Conservation (phyloP, 2,329 filamentous ascomycete species). For the Thermothelomyces thermophilus region DNA sequence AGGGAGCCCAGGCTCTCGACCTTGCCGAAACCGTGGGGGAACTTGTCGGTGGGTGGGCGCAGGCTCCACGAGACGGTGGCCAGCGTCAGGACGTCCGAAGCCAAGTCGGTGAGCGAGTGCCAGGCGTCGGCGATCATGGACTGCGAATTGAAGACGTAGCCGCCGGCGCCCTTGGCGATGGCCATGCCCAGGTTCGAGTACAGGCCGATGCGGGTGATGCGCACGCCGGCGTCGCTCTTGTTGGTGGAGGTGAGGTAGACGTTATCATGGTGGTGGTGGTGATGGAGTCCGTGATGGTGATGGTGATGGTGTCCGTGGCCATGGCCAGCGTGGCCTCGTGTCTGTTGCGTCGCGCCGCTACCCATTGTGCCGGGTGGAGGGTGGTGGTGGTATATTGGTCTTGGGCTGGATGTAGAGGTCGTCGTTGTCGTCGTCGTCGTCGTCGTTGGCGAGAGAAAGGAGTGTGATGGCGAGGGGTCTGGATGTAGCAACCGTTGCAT, state of each 20-base stretch:
- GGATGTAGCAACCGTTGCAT: constrained; percentile 20
- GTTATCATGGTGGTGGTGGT: constrained; percentile 80
- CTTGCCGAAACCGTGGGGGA: constrained; percentile 91
- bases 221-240: constrained; percentile 86
- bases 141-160: constrained; percentile 92
- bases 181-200: constrained; percentile 93
- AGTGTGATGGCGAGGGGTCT: constrained; percentile 1
- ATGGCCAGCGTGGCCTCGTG: constrained; percentile 42
- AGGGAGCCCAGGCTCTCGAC: constrained; percentile 93
- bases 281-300: constrained; percentile 62
- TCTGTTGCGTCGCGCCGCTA: constrained; percentile 42
- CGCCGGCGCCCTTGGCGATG: constrained; percentile 83
- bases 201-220: constrained; percentile 84
- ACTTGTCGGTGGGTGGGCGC: constrained; percentile 72
- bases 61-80: constrained; percentile 92
- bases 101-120: constrained; percentile 90
- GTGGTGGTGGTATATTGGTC: constrained; percentile 27
- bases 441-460: neutral
- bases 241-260: constrained; percentile 73
- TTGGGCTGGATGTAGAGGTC: neutral
- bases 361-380: constrained; percentile 16
- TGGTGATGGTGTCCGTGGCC: constrained; percentile 57
- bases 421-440: constrained; percentile 1
- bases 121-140: constrained; percentile 89
- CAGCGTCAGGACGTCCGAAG: constrained; percentile 89